phyloP scores from a whole-genome alignment of 108 stramenopile species.

The Skeletonema menzelii region DNA sequence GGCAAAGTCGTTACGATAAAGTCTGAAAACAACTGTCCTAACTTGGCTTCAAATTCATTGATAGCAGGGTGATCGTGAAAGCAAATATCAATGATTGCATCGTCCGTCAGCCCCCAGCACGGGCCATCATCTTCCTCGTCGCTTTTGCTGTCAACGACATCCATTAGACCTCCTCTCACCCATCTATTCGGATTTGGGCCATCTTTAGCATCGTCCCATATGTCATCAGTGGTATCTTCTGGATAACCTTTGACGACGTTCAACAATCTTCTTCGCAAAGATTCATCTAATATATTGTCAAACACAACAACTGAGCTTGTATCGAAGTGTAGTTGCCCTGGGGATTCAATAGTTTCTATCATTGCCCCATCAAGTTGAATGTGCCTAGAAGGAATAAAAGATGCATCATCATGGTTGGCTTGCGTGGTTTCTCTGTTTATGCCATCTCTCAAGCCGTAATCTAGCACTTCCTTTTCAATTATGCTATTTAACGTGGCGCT shows the following conservation, averaged over 20 bases:
- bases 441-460: constrained; percentile 48
- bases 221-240: constrained; percentile 8
- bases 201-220: constrained; percentile 38
- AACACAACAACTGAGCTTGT: constrained; percentile 58
- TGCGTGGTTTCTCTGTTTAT: neutral
- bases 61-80: constrained; percentile 57
- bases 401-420: neutral
- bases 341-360: constrained; percentile 22
- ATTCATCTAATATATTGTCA: constrained; percentile 57
- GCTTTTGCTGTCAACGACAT: constrained; percentile 31
- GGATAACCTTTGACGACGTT: constrained; percentile 49
- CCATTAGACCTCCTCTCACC: constrained; percentile 57
- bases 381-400: constrained; percentile 36
- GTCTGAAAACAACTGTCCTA: constrained; percentile 53
- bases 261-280: constrained; percentile 48
- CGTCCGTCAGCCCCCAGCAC: constrained; percentile 63
- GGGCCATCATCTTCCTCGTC: constrained; percentile 13
- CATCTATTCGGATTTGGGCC: constrained; percentile 68
- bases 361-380: constrained; percentile 59
- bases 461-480: constrained; percentile 29
- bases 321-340: constrained; percentile 46
- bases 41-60: constrained; percentile 53
- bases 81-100: constrained; percentile 64
- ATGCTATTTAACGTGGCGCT: constrained; percentile 5
- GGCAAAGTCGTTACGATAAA: constrained; percentile 57